phyloP scores from a whole-genome alignment of 2,329 filamentous ascomycete genomes.

The Hymenoscyphus scutula region DNA sequence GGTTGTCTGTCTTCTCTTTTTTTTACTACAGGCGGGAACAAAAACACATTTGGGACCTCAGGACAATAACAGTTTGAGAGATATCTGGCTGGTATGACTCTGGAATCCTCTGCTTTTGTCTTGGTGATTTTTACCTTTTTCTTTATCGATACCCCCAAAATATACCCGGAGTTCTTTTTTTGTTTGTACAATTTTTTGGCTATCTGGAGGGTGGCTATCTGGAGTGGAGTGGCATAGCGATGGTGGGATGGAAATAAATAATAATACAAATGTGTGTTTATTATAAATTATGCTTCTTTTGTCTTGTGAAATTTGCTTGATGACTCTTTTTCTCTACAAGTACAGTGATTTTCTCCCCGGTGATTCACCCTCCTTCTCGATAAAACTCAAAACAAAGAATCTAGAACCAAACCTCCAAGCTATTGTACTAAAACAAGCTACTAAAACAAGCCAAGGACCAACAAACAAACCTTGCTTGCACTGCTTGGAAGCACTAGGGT shows the following conservation, averaged over 20 bases:
- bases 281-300: not conserved
- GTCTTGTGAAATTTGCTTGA: not conserved
- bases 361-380: too few species aligned
- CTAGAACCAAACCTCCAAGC: too few species aligned
- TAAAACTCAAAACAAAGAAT: too few species aligned
- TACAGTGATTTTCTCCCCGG: too few species aligned
- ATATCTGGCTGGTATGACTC: conserved; percentile 32
- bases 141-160: conserved; percentile 31
- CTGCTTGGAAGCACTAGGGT: too few species aligned
- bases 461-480: too few species aligned
- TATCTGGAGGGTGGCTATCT: not conserved
- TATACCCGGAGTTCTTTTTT: conserved; percentile 23
- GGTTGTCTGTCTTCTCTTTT: conserved; percentile 10
- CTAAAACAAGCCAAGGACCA: too few species aligned
- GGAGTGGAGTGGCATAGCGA: not conserved
- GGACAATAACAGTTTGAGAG: conserved; percentile 16
- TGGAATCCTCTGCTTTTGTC: conserved; percentile 24
- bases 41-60: conserved; percentile 32
- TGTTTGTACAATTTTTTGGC: not conserved
- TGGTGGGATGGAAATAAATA: not conserved
- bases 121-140: conserved; percentile 30
- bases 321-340: not conserved
- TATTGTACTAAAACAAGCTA: too few species aligned
- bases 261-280: not conserved
- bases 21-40: conserved; percentile 11